phyloP scores from a whole-genome alignment of 2,329 filamentous ascomycete species.

The Pseudofabraea citricarpa region DNA sequence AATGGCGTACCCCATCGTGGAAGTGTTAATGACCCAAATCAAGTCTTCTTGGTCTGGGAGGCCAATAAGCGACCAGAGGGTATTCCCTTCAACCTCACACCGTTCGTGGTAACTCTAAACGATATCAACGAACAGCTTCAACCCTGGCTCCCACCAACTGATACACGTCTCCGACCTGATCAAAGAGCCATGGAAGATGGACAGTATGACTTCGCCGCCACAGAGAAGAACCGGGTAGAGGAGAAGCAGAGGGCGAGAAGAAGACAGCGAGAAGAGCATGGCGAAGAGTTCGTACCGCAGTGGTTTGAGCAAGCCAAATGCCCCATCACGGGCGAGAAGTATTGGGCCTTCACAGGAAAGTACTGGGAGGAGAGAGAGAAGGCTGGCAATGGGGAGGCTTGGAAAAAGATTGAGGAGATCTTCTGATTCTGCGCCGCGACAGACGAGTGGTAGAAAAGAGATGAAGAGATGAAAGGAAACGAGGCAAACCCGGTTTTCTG shows the following conservation, averaged over 20 bases:
- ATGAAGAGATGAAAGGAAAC: no score
- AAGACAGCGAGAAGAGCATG: constrained; percentile 65
- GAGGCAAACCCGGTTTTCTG: no score
- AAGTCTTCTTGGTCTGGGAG: constrained; percentile 91
- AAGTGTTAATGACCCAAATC: constrained; percentile 59
- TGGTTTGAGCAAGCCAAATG: constrained; percentile 79
- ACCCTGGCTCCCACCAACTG: constrained; percentile 80
- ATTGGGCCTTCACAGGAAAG: constrained; percentile 82
- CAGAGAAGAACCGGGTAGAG: constrained; percentile 91
- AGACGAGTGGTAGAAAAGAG: no score
- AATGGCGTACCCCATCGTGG: constrained; percentile 36
- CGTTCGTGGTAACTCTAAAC: constrained; percentile 93
- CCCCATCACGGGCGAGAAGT: constrained; percentile 78
- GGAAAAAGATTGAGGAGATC: constrained; percentile 30
- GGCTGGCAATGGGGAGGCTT: constrained; percentile 20
- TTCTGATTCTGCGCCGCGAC: no score
- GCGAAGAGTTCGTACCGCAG: constrained; percentile 75
- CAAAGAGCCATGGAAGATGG: constrained; percentile 98
- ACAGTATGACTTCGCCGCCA: constrained; percentile 89
- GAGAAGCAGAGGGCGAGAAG: constrained; percentile 81
- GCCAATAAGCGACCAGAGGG: constrained; percentile 73
- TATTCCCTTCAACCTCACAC: constrained; percentile 95
- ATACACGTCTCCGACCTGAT: constrained; percentile 88
- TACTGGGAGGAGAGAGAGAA: constrained; percentile 72
- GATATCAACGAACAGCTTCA: constrained; percentile 79